Base-by-base conservation (phyloP, 169 alveolate species). In the Plasmodium vivax region DNA sequence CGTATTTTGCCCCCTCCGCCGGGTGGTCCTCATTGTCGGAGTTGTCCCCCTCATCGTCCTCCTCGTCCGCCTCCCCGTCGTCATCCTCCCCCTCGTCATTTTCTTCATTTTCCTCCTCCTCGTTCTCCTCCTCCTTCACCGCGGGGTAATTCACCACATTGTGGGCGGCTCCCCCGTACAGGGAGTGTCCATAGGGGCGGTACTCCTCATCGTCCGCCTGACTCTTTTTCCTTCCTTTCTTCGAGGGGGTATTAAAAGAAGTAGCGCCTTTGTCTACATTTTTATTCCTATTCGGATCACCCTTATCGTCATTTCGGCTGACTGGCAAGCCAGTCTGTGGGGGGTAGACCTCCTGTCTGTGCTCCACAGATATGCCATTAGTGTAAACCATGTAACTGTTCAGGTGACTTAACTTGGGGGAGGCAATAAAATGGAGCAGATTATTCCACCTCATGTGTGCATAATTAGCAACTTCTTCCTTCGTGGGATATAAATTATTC, bases 391-490 rank as follows among this genome's bases (percentile, higher is more conserved):
- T 27, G 16, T 51, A 38, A 62, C 5, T 56, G 36, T 74, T 87
- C 12, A 47, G 19, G 34, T 47, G 36, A 80, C 73, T 43, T 19
- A 80, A 58, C 16, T 80, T 90, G 5, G 94, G 94, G 23, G 94
- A 90, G 0, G 94, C 94, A n/a, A 90, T 90, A 45, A 90, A 90
- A 30, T 90, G 94, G 27, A 90, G 36, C 51, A 90, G 51, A 45
- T 80, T 90, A 72, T 90, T 90, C 94, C 94, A 90, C 34, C 74
- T 79, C 27, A 82, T 68, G 19, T 79, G 72, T 30, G 94, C 82
- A 90, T 90, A 90, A 16, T 72, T 68, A 9, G 51, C 34, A 47
- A 90, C 80, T 41, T 81, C 94, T 58, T 90, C 90, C 68, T 80
- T 90, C 16, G 87, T 38, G 2, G 94, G 94, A 74, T 62, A 90